Evolutionary conservation across 2,329 filamentous ascomycete species (phyloP).

Genomic region (Escovopsis sp.): DNA sequence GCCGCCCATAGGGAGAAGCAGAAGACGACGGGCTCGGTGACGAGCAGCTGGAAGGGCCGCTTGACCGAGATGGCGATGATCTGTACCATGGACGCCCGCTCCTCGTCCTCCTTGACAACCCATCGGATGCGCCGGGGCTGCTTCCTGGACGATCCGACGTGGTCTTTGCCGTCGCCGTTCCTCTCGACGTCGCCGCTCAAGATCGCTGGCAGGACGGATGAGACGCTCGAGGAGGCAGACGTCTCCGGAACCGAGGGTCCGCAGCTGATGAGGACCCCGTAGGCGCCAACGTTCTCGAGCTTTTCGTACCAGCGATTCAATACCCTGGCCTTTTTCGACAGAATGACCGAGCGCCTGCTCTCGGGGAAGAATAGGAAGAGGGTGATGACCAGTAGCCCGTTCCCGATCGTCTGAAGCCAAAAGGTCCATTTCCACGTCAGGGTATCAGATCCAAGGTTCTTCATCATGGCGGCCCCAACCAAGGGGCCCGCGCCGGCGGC

Average conservation of each 20-base stretch:
- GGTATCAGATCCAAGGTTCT: constrained; percentile 33
- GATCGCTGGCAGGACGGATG: constrained; percentile 1
- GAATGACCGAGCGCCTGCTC: constrained; percentile 65
- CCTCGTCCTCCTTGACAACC: constrained; percentile 66
- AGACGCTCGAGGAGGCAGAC: constrained; percentile 10
- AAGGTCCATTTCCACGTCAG: constrained; percentile 75
- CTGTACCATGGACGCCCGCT: constrained; percentile 48
- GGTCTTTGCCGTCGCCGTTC: neutral
- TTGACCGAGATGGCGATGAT: constrained; percentile 63
- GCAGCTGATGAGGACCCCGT: constrained; percentile 27
- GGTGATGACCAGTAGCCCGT: constrained; percentile 42
- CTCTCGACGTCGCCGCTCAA: constrained; percentile 4
- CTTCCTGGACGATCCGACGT: neutral
- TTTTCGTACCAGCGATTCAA: constrained; percentile 70
- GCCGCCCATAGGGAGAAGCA: constrained; percentile 82
- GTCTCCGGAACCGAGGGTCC: constrained; percentile 3
- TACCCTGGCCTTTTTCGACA: constrained; percentile 57
- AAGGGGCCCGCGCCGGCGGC: constrained; percentile 72
- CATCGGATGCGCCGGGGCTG: constrained; percentile 48
- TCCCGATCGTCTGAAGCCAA: constrained; percentile 66
- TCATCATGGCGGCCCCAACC: constrained; percentile 52
- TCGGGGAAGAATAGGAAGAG: constrained; percentile 64
- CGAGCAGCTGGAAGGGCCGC: constrained; percentile 63
- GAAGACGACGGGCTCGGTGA: constrained; percentile 67
- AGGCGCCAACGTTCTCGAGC: constrained; percentile 50